These are phyloP conservation scores for Zymoseptoria ardabiliae DNA, from an alignment of 2,329 filamentous ascomycete species.

Conservation along the genomic window DNA sequence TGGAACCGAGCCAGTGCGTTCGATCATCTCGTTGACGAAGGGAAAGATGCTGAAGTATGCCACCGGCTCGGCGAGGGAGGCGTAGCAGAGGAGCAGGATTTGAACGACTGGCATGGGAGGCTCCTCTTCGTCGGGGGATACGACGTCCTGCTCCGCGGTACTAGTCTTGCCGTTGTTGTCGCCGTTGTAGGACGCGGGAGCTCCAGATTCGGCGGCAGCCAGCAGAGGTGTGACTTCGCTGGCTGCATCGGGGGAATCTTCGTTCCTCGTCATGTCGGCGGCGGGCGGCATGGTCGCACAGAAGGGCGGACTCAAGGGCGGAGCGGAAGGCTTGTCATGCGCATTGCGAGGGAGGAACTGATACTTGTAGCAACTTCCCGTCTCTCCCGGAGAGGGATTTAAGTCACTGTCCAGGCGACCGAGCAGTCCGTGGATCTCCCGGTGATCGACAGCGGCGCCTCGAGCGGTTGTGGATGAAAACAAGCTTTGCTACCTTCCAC, in stretches of 20 bases:
- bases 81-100: conserved; percentile 65
- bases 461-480: background rate
- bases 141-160: background rate
- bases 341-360: background rate
- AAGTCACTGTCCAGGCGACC: background rate
- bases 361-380: background rate
- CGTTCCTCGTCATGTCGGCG: conserved; percentile 11
- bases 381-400: background rate
- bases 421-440: background rate
- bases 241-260: conserved; percentile 7
- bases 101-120: conserved; percentile 50
- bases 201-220: conserved; percentile 11
- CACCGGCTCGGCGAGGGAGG: conserved; percentile 64
- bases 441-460: background rate
- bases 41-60: conserved; percentile 74
- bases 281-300: conserved; percentile 6
- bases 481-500: background rate
- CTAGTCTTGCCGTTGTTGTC: conserved; percentile 3
- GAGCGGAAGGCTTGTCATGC: background rate
- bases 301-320: background rate
- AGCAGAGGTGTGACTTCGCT: conserved; percentile 24
- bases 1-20: conserved; percentile 54
- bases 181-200: conserved; percentile 4
- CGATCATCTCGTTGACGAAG: conserved; percentile 71
- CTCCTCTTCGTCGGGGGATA: background rate